Conservation (phyloP, 2,329 filamentous ascomycete genomes). For the Falciphora oryzae region DNA sequence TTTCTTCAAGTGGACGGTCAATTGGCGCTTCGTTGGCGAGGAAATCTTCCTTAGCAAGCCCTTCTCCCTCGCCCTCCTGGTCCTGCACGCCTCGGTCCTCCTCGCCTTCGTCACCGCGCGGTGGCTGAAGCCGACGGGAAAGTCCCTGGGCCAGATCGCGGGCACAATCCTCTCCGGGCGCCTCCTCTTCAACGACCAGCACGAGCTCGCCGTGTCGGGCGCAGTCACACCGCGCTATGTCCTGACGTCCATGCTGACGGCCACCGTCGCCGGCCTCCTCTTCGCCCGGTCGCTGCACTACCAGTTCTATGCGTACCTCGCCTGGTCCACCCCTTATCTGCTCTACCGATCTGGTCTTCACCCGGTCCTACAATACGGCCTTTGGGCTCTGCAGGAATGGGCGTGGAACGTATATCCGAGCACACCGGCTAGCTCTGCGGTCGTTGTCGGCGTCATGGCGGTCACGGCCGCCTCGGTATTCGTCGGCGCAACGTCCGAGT, state of each 20-base stretch:
- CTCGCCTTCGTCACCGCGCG: slow-evolving; percentile 57
- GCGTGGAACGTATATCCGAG: slow-evolving; percentile 95
- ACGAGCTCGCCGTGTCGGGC: slow-evolving; percentile 53
- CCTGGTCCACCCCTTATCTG: slow-evolving; percentile 82
- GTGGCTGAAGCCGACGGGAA: slow-evolving; percentile 67
- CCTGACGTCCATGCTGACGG: slow-evolving; percentile 69
- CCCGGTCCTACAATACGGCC: slow-evolving; percentile 57
- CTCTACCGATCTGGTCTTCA: slow-evolving; percentile 73
- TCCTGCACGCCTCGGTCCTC: slow-evolving; percentile 60
- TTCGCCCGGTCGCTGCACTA: slow-evolving; percentile 89
- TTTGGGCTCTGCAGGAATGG: slow-evolving; percentile 82
- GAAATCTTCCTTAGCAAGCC: slow-evolving; percentile 63
- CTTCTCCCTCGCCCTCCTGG: slow-evolving; percentile 65
- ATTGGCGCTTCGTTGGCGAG: slow-evolving; percentile 94
- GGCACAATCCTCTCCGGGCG: slow-evolving; percentile 20
- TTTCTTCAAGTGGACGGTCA: slow-evolving; percentile 97
- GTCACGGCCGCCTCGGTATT: slow-evolving; percentile 60
- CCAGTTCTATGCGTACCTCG: slow-evolving; percentile 90
- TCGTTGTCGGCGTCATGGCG: slow-evolving; percentile 66
- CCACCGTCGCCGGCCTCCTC: slow-evolving; percentile 73
- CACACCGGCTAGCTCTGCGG: slow-evolving; percentile 45
- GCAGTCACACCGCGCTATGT: slow-evolving; percentile 66
- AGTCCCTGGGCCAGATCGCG: slow-evolving; percentile 47
- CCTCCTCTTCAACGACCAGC: slow-evolving; percentile 40
- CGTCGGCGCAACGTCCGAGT: slow-evolving; percentile 45